phyloP scores from a whole-genome alignment of 2,329 filamentous ascomycete genomes.

The Nemania diffusa region DNA sequence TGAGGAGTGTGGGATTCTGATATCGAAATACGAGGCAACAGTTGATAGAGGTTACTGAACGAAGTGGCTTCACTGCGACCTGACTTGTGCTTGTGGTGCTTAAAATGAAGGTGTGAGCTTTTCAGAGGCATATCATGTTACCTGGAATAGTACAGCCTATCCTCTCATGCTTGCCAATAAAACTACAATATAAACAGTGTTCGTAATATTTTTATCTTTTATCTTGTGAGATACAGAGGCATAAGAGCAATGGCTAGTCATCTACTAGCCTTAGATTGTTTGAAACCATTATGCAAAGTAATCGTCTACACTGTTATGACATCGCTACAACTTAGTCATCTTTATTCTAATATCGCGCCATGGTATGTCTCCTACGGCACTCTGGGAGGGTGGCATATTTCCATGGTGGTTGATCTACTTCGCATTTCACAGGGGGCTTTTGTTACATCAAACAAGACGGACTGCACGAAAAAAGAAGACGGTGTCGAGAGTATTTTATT shows the following conservation, averaged over 20 bases:
- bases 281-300: neutral
- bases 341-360: neutral
- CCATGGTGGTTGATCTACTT: neutral
- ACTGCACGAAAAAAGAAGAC: slow-evolving; percentile 4
- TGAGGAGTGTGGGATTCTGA: no score
- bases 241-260: neutral
- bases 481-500: neutral
- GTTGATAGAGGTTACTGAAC: no score
- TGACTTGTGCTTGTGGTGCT: no score
- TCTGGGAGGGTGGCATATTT: neutral
- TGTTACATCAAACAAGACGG: neutral
- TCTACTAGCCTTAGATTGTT: no score
- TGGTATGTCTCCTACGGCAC: neutral
- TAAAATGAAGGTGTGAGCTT: no score
- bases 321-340: neutral
- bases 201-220: neutral
- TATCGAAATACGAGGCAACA: no score
- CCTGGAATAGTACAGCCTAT: no score
- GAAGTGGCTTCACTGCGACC: no score
- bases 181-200: no score
- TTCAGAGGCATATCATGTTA: no score
- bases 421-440: neutral
- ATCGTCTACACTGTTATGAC: neutral
- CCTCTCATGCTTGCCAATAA: no score
- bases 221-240: no score